Evolutionary conservation across 768 basidiomycete species (phyloP), one percentile per base, ranked within the genome.

Genomic region (Lentinula lateritia): DNA sequence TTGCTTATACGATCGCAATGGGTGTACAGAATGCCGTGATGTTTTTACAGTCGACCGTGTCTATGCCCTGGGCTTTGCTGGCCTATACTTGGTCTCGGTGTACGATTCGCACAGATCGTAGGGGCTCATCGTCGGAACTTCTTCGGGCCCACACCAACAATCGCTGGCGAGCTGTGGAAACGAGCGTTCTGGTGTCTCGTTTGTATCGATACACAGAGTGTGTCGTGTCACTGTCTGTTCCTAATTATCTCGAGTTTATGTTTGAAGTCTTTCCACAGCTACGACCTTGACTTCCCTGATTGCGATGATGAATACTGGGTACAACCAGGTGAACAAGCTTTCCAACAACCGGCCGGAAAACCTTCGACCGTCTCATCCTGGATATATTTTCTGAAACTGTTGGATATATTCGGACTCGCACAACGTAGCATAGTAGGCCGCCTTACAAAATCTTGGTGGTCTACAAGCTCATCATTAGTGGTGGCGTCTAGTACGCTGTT

Each of bases 111-210:
- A 23, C 23, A 23, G 23, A 23, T 23, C 2, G 23, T 23, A 23
- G 23, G 23, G 23, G 23, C 23, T 23, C 23, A 23, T 23, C 23
- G 23, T 23, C 23, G 23, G 2, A 23, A 23, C 23, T 23, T 23
- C 23, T 23, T 23, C 23, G 23, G 23, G 23, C 23, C 23, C 23
- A 23, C 23, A 23, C 23, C 23, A 23, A 23, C 23, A 23, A 23
- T 23, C 23, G 23, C 91, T 64, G 80, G 87, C 58, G 90, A 93
- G 69, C 76, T 88, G n/a, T 90, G 88, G 84, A 89, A 89, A 68
- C 80, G 87, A 18, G 83, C 81, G 9, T 86, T 86, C 65, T 87
- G 86, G 86, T 83, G 65, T n/a, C 71, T 50, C 8, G 38, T 60
- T 1, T 38, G 12, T 32, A 13, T 50, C 42, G 58, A 60, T 60